Conservation (phyloP, 2,329 filamentous ascomycete species). For the Lasiodiplodia theobromae region DNA sequence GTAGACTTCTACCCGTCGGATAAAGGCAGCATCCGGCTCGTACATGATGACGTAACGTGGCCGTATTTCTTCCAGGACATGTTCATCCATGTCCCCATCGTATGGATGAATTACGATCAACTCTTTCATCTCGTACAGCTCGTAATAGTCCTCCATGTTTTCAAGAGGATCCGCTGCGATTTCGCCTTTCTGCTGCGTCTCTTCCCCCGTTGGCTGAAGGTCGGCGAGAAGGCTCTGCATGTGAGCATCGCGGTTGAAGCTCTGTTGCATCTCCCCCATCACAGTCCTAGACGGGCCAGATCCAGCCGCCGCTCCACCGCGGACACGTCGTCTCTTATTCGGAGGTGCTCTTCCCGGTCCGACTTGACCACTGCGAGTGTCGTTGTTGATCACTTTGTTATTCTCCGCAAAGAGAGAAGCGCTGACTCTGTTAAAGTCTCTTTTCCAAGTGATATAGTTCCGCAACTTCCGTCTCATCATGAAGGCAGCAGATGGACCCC, state of each 20-base stretch:
- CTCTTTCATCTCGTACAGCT: conserved; percentile 90
- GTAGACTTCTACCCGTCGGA: conserved; percentile 93
- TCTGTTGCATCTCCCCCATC: conserved; percentile 72
- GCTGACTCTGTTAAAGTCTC: conserved; percentile 85
- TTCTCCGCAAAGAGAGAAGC: conserved; percentile 80
- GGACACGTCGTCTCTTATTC: conserved; percentile 84
- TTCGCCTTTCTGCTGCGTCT: conserved; percentile 77
- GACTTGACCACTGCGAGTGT: conserved; percentile 58
- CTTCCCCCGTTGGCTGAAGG: conserved; percentile 79
- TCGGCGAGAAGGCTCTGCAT: conserved; percentile 84
- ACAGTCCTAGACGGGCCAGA: conserved; percentile 68
- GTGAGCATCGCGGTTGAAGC: conserved; percentile 77
- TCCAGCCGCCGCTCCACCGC: conserved; percentile 74
- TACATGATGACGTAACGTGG: conserved; percentile 99
- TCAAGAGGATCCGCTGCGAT: conserved; percentile 81
- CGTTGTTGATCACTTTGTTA: conserved; percentile 74
- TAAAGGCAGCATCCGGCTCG: conserved; percentile 93
- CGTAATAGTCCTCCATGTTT: conserved; percentile 90
- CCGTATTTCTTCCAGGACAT: conserved; percentile 91
- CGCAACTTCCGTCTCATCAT: conserved; percentile 91
- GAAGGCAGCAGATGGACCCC: conserved; percentile 73
- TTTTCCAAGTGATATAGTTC: conserved; percentile 89
- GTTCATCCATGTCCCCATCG: conserved; percentile 94
- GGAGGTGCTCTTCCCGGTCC: conserved; percentile 71
- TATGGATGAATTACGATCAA: conserved; percentile 91